Base-by-base conservation (phyloP, 1,139 yeast species). In the Hyphopichia pseudoburtonii region DNA sequence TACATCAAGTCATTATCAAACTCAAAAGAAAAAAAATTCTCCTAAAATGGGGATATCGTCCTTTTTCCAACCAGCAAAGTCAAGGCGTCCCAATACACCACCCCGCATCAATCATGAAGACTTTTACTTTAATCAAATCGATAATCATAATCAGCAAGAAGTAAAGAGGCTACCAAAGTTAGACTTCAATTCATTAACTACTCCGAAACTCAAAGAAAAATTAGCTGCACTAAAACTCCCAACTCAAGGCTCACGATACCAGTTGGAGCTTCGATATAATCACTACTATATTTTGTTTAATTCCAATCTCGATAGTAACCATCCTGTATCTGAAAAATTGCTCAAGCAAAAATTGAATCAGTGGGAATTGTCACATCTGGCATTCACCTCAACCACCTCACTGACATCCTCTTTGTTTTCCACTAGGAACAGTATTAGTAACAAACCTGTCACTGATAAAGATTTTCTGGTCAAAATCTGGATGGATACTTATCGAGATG, bases 231-330 rank as follows among this genome's bases (percentile, higher is more conserved):
- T 78, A 23, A 77, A 78, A 16, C 56, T 90, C 5, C 77, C 90
- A 0, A 69, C 78, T 0, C 55, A 56, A 4, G 97, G 97, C 0
- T 62, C 82, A 3, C 65, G 87, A 44, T 63, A 64, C 18, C 84
- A 78, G 46, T 54, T 89, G 47, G 90, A 86, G 43, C 63, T 76
- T 23, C 66, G 97, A 32, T 86, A 85, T 54, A 80, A 80, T 42
- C 95, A 90, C 46, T 90, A 82, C 66, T 80, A 86, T 43, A 79
- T 84, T 26, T 56, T 89, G 12, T 86, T 82, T 79, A 90, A 90
- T 52, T 83, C 96, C 14, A 89, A 89, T 51, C 72, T 82, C 35
- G 97, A 89, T 52, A 75, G 89, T n/a, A 67, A 76, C 34, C 69
- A 68, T 21, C 97, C 96, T 0, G 76, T 76, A 4, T 60, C 78